Evolutionary conservation across 192 early-diverging fungal species (phyloP).

Genomic region (Tieghemiomyces parasiticus): DNA sequence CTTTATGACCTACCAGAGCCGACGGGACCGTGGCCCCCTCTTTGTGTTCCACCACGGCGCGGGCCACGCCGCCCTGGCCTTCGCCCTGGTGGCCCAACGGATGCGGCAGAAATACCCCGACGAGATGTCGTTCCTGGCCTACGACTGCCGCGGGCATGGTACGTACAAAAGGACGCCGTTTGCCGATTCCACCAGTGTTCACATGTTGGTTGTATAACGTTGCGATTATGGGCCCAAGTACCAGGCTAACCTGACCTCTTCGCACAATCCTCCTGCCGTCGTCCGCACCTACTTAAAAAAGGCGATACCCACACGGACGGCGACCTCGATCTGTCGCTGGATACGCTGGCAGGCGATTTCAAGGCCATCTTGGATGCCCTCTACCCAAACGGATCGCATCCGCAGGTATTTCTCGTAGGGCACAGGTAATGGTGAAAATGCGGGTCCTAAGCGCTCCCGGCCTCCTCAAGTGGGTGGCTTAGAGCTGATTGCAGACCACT

Average conservation of each 20-base stretch:
- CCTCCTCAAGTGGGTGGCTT: background rate
- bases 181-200: background rate
- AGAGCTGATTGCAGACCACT: background rate
- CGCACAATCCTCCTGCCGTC: background rate
- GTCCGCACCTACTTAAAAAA: slow-evolving; percentile 12
- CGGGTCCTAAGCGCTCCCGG: no score
- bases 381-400: slow-evolving; percentile 24
- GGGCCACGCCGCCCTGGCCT: slow-evolving; percentile 48
- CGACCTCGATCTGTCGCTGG: slow-evolving; percentile 36
- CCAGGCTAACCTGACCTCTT: no score
- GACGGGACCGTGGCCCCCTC: slow-evolving; percentile 23
- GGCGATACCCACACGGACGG: slow-evolving; percentile 28
- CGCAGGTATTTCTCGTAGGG: slow-evolving; percentile 54
- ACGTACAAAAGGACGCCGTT: slow-evolving; percentile 14
- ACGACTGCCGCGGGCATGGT: slow-evolving; percentile 64
- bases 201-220: background rate
- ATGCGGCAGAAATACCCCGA: slow-evolving; percentile 26
- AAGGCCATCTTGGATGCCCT: slow-evolving; percentile 26
- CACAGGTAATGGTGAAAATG: no score
- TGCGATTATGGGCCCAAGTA: slow-evolving; percentile 1
- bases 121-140: slow-evolving; percentile 33
- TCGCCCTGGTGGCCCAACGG: slow-evolving; percentile 40
- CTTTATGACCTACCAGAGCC: background rate
- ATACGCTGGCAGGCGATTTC: slow-evolving; percentile 41
- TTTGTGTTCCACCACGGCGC: slow-evolving; percentile 79